phyloP scores from a whole-genome alignment of 768 basidiomycete species.

The Pleurotus sapidus region DNA sequence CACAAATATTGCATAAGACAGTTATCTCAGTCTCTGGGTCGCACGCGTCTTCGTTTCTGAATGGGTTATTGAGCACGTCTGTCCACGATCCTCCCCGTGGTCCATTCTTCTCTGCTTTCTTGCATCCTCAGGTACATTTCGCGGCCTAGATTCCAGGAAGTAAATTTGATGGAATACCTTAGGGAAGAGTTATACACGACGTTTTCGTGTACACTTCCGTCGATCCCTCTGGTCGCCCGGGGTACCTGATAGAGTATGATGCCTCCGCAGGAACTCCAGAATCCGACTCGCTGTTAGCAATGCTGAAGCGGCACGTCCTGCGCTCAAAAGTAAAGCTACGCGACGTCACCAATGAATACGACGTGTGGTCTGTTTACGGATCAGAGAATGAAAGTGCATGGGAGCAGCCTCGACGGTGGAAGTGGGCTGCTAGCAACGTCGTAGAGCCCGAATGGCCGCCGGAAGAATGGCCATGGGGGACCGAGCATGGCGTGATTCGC shows the following conservation, averaged over 20 bases:
- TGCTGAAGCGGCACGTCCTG: conserved; percentile 82
- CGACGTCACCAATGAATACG: conserved; percentile 75
- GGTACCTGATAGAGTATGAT: conserved; percentile 75
- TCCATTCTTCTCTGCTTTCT: conserved; percentile 68
- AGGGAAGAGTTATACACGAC: conserved; percentile 92
- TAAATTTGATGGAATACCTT: conserved; percentile 13
- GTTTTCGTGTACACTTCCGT: conserved; percentile 74
- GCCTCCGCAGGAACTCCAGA: conserved; percentile 34
- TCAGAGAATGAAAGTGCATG: conserved; percentile 29
- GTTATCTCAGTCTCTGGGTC: conserved; percentile 78
- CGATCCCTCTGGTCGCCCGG: conserved; percentile 34
- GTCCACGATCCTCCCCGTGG: conserved; percentile 40
- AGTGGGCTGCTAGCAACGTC: conserved; percentile 65
- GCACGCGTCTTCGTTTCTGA: conserved; percentile 79
- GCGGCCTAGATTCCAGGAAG: conserved; percentile 11
- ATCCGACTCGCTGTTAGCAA: conserved; percentile 52
- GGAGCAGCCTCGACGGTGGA: conserved; percentile 37
- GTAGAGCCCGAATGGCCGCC: conserved; percentile 74
- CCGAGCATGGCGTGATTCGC: conserved; percentile 42
- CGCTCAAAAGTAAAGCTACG: conserved; percentile 85
- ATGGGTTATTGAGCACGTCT: conserved; percentile 64
- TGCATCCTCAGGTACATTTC: conserved; percentile 71
- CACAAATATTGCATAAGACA: conserved; percentile 62
- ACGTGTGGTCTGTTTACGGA: conserved; percentile 84
- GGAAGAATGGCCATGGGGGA: conserved; percentile 59